These are phyloP conservation scores for Symmetrospora coprosmae DNA, from an alignment of 768 basidiomycete species.

Conservation along the genomic window DNA sequence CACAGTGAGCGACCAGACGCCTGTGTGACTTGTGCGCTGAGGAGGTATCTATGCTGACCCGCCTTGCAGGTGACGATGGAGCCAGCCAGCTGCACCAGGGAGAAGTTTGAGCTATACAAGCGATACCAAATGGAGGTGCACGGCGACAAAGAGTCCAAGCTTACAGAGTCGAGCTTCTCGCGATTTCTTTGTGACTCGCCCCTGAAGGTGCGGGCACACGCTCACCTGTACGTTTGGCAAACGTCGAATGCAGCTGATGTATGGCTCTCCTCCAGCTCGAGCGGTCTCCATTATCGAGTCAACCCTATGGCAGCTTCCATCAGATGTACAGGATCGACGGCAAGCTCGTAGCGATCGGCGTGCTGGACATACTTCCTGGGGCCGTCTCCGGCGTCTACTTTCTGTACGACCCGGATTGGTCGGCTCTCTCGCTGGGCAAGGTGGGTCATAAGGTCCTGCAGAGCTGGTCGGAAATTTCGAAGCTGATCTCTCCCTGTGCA, in stretches of 20 bases:
- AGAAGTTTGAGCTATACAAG: slow-evolving; percentile 65
- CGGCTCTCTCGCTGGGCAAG: slow-evolving; percentile 63
- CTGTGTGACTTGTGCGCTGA: neutral
- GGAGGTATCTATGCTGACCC: neutral
- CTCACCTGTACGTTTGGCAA: neutral
- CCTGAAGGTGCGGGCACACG: slow-evolving; percentile 46
- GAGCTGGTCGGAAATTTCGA: neutral
- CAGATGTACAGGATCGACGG: slow-evolving; percentile 74
- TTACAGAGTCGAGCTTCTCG: slow-evolving; percentile 29
- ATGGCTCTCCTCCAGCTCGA: slow-evolving; percentile 35
- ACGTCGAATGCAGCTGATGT: neutral
- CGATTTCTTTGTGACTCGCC: slow-evolving; percentile 69
- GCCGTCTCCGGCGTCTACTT: slow-evolving; percentile 80
- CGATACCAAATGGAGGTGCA: slow-evolving; percentile 65
- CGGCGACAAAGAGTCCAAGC: slow-evolving; percentile 45
- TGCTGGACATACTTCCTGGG: slow-evolving; percentile 73
- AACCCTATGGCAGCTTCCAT: slow-evolving; percentile 83
- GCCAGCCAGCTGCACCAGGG: slow-evolving; percentile 57
- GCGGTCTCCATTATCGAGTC: slow-evolving; percentile 43
- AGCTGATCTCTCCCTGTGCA: slow-evolving; percentile 32
- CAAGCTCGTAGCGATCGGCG: slow-evolving; percentile 64
- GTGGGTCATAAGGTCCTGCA: too few relatives aligned
- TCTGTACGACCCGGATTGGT: slow-evolving; percentile 63
- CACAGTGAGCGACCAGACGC: slow-evolving; percentile 46
- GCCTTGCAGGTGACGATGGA: slow-evolving; percentile 61